A percentile compares a stretch with the other conserved stretches of the same genome.
These are phyloP conservation scores for Dactylellina drechsleri DNA, from an alignment of 2,329 filamentous ascomycete species.

Conservation along the genomic window DNA sequence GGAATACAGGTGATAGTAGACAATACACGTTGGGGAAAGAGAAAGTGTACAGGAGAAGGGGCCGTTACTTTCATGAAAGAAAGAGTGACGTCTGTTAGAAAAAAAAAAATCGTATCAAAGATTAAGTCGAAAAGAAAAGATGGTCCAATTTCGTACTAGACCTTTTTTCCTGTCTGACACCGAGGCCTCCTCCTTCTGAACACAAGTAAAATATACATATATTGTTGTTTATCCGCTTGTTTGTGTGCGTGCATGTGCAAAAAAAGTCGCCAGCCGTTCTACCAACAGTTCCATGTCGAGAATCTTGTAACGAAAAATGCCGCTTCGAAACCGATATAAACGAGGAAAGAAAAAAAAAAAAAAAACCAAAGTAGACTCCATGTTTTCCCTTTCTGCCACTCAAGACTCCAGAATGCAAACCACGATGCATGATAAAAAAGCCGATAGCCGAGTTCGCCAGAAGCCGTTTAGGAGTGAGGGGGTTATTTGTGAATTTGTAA, in stretches of 20 bases:
- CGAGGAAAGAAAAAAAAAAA: too few relatives aligned
- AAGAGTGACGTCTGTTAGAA: not conserved
- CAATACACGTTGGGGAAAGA: slow-evolving; percentile 7
- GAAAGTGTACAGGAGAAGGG: slow-evolving; percentile 24
- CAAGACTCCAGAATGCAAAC: slow-evolving; percentile 21
- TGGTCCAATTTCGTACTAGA: too few relatives aligned
- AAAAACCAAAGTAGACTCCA: slow-evolving; percentile 35
- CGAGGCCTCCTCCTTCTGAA: not conserved
- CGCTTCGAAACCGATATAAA: slow-evolving; percentile 20
- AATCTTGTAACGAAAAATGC: slow-evolving; percentile 3
- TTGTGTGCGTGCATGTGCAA: slow-evolving; percentile 2
- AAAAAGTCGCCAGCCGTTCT: slow-evolving; percentile 43
- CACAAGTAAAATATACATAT: slow-evolving; percentile 24
- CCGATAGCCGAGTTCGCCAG: slow-evolving; percentile 13
- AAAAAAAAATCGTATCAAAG: too few relatives aligned
- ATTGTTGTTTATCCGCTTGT: slow-evolving; percentile 36
- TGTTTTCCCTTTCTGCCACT: slow-evolving; percentile 20
- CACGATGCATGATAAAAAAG: slow-evolving; percentile 25
- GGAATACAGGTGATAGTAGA: slow-evolving; percentile 16
- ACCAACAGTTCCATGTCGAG: slow-evolving; percentile 27
- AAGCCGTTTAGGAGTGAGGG: slow-evolving; percentile 7
- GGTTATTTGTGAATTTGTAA: not conserved
- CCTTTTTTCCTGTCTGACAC: not conserved
- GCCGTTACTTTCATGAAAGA: not conserved
- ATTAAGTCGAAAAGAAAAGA: too few relatives aligned